Base-by-base conservation (phyloP, 2,329 filamentous ascomycete genomes). In the Alternaria postmessia region DNA sequence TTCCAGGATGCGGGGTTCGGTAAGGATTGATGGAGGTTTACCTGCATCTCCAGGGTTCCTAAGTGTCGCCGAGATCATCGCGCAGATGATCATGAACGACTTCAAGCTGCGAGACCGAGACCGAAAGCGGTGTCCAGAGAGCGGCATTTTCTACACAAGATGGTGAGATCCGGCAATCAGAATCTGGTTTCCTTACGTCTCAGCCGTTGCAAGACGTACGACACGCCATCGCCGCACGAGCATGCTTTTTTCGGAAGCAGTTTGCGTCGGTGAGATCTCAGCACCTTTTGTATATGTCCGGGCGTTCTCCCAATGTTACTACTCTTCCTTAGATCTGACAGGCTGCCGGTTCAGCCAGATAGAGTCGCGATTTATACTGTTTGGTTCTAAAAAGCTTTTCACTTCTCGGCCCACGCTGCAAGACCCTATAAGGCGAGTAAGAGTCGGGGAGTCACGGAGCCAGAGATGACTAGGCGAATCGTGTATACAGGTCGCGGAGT, bases 191-290 rank as follows among this genome's bases (percentile, higher is more conserved):
- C 26, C 14, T 48, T 32, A 12, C 26, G 7, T 34, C 8, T 51
- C 22, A 42, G 47, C 18, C 16, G 18, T 52, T 38, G 36, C 20
- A 24, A 43, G 22, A 38, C 34, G 42, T 26, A 42, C 22, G 16
- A 38, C 32, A n/a, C 36, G 26, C 36, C 12, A 12, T 22, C 30
- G 47, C 36, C 32, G n/a, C 14, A 53, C 54, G 36, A 43, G n/a
- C 28, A 26, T 28, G 4, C 48, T 53, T 1, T 18, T 59, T 34
- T 24, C 11, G 38, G 46, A 32, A 28, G 30, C 20, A 28, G 11
- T 52, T 14, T 22, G 42, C 48, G 14, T 30, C 38, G 26, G 42
- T 53, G 34, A 47, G 53, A 46, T 46, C 26, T 48, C 38, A 51
- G n/a, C 24, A 16, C 4, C 34, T 48, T 12, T 38, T 52, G 24